These are phyloP conservation scores for Globisporangium uncinulatum DNA, from an alignment of 352 stramenopile species.

Conservation along the genomic window DNA sequence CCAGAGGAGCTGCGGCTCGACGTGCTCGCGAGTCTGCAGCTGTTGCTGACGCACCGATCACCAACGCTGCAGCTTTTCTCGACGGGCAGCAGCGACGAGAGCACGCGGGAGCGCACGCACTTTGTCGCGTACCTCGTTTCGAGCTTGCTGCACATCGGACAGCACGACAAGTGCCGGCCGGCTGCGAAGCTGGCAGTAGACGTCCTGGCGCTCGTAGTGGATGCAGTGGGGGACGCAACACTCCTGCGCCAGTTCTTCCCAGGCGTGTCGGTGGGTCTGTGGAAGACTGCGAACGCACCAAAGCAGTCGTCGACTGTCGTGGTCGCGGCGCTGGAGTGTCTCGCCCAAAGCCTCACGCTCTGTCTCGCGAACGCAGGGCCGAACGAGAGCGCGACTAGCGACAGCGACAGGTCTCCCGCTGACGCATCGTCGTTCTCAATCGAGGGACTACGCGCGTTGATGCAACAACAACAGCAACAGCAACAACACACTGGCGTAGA, in stretches of 20 bases:
- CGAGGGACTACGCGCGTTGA: slow-evolving; percentile 11
- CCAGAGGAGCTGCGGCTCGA: slow-evolving; percentile 57
- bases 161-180: slow-evolving; percentile 41
- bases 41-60: slow-evolving; percentile 23
- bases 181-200: slow-evolving; percentile 33
- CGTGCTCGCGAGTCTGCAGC: slow-evolving; percentile 36
- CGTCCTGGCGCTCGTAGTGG: slow-evolving; percentile 29
- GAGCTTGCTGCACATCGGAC: slow-evolving; percentile 49
- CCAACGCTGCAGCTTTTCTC: slow-evolving; percentile 3
- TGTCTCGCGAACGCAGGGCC: slow-evolving; percentile 31
- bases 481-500: neutral
- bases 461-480: slow-evolving; percentile 5
- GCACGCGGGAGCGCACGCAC: slow-evolving; percentile 31
- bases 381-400: slow-evolving; percentile 3
- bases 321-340: slow-evolving; percentile 50
- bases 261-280: slow-evolving; percentile 56
- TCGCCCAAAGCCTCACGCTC: slow-evolving; percentile 24
- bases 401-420: too few relatives aligned
- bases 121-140: slow-evolving; percentile 71
- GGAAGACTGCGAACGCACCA: slow-evolving; percentile 55
- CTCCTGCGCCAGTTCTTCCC: slow-evolving; percentile 66
- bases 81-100: slow-evolving; percentile 8
- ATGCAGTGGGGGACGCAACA: slow-evolving; percentile 30
- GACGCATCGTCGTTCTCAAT: slow-evolving; percentile 9
- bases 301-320: slow-evolving; percentile 63